Evolutionary conservation across 1,139 yeast genomes (phyloP).

Genomic region (Scheffersomyces segobiensis): DNA sequence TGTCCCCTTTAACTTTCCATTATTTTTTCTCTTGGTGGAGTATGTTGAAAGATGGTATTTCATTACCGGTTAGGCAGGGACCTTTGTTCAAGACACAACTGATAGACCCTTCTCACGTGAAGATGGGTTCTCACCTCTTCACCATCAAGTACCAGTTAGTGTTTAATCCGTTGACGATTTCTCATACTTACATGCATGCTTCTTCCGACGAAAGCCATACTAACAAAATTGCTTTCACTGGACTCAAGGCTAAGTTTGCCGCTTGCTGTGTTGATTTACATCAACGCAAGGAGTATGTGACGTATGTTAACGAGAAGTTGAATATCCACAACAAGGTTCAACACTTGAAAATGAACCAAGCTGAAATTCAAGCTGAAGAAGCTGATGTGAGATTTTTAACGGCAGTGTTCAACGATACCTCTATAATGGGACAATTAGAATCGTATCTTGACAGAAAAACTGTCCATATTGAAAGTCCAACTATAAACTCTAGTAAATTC

Average conservation of each 20-base stretch:
- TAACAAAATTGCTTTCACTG: conserved; percentile 62
- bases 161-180: conserved; percentile 69
- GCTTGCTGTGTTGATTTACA: conserved; percentile 77
- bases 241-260: conserved; percentile 71
- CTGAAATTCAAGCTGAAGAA: conserved; percentile 68
- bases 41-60: conserved; percentile 64
- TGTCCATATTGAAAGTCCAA: background rate
- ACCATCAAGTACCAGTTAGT: conserved; percentile 80
- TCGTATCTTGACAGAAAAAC: conserved; percentile 31
- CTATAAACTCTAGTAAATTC: background rate
- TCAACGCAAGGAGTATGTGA: conserved; percentile 73
- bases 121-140: conserved; percentile 75
- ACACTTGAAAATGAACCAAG: conserved; percentile 71
- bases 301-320: conserved; percentile 56
- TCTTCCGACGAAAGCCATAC: conserved; percentile 41
- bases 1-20: conserved; percentile 66
- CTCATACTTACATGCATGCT: conserved; percentile 66
- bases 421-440: conserved; percentile 49
- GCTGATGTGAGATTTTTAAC: conserved; percentile 74
- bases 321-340: conserved; percentile 53
- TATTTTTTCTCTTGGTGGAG: conserved; percentile 87
- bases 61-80: conserved; percentile 79
- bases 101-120: conserved; percentile 40
- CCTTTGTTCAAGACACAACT: conserved; percentile 45
- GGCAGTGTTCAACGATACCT: conserved; percentile 64